phyloP scores from a whole-genome alignment of 1,284 basidiomycete genomes.

The Pyrrhoderma lamaoense region DNA sequence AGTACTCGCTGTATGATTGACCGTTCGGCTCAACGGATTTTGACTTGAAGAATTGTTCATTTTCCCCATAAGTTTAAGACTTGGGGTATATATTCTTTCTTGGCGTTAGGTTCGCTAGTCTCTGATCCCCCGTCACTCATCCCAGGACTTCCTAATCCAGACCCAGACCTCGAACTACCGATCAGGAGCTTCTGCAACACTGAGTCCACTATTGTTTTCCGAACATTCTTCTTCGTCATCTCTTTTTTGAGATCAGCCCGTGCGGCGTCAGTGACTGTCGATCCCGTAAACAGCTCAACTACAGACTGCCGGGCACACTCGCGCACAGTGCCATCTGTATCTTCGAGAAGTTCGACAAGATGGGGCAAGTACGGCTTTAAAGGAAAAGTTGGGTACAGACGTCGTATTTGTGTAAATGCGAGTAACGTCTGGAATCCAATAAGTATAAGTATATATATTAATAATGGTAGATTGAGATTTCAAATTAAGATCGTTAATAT shows the following conservation, averaged over 20 bases:
- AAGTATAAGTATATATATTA: slow-evolving; percentile 6
- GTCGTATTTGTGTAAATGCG: slow-evolving; percentile 60
- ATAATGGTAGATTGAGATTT: neutral
- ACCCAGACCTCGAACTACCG: slow-evolving; percentile 26
- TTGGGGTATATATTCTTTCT: slow-evolving; percentile 67
- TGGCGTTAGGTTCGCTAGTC: slow-evolving; percentile 43
- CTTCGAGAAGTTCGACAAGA: slow-evolving; percentile 83
- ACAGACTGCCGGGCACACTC: slow-evolving; percentile 77
- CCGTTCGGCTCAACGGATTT: slow-evolving; percentile 36
- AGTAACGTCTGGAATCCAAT: slow-evolving; percentile 45
- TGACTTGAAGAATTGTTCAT: slow-evolving; percentile 33
- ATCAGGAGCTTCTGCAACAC: slow-evolving; percentile 56
- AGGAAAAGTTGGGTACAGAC: slow-evolving; percentile 64
- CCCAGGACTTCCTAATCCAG: slow-evolving; percentile 33
- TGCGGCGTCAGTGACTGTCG: slow-evolving; percentile 76
- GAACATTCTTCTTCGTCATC: slow-evolving; percentile 74
- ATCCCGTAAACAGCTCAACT: slow-evolving; percentile 78
- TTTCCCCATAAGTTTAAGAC: slow-evolving; percentile 51
- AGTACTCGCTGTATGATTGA: slow-evolving; percentile 36
- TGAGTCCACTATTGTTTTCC: slow-evolving; percentile 77
- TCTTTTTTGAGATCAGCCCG: slow-evolving; percentile 91
- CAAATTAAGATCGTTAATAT: slow-evolving; percentile 23
- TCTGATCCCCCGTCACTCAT: slow-evolving; percentile 51
- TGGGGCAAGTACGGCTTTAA: slow-evolving; percentile 75
- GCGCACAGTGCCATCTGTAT: slow-evolving; percentile 85